Evolutionary conservation across 371 early-diverging fungal species (phyloP).

Genomic region (Lichtheimia ornata): DNA sequence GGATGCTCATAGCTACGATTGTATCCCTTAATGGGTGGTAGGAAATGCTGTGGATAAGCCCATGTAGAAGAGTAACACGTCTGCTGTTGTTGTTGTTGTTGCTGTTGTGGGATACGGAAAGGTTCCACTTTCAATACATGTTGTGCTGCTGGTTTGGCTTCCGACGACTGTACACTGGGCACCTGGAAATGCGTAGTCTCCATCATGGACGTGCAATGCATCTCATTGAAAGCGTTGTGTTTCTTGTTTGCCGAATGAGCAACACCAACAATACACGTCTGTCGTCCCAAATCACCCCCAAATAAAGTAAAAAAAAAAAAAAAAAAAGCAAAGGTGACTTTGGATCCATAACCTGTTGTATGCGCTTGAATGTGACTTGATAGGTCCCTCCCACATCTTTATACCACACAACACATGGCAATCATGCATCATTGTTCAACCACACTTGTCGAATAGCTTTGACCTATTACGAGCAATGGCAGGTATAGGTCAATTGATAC

Average conservation of each 20-base stretch:
- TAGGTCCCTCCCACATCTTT: no score
- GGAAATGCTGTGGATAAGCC: no score
- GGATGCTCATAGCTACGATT: background rate
- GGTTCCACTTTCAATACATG: background rate
- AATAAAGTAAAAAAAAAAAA: slow-evolving; percentile 10
- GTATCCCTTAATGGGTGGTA: background rate
- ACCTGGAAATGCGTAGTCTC: background rate
- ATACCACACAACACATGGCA: no score
- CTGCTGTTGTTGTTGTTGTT: background rate
- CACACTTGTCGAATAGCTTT: no score
- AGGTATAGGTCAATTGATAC: no score
- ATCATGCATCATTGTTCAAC: no score
- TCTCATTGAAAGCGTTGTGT: background rate
- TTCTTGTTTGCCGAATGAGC: background rate
- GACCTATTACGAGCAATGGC: no score
- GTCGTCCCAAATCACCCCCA: background rate
- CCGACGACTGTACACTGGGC: background rate
- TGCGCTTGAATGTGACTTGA: no score
- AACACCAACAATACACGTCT: background rate
- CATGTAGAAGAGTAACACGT: background rate
- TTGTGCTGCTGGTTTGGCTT: background rate
- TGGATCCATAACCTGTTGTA: background rate
- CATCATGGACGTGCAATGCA: background rate
- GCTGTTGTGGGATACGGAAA: background rate
- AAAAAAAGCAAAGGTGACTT: slow-evolving; percentile 7